Conservation (phyloP, 331 rosid genomes). For the Stylosanthes scabra region DNA sequence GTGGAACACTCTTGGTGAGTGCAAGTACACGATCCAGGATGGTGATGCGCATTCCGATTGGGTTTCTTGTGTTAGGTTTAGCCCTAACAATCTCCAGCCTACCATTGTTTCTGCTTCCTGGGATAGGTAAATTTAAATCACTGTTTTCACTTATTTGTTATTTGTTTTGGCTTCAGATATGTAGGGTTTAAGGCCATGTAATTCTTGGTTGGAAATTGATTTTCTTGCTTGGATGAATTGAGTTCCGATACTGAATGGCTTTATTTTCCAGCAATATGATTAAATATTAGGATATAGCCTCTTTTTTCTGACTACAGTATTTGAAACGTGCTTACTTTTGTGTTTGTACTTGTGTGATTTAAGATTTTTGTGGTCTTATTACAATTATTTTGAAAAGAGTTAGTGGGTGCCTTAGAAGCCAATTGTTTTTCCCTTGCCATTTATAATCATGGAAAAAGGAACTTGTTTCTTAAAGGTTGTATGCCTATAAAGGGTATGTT, state of each 20-base stretch:
- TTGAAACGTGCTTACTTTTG: too few relatives aligned
- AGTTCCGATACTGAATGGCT: background rate
- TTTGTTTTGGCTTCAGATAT: background rate
- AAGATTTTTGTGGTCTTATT: too few relatives aligned
- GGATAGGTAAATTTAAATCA: slow-evolving; percentile 26
- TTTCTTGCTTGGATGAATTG: background rate
- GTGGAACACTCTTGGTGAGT: slow-evolving; percentile 97
- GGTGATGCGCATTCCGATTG: slow-evolving; percentile 83
- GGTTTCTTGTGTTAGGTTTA: slow-evolving; percentile 91
- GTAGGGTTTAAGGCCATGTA: background rate
- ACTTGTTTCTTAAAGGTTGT: too few relatives aligned
- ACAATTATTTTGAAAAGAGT: too few relatives aligned
- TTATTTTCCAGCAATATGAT: background rate
- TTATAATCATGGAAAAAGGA: too few relatives aligned
- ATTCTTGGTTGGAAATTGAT: background rate
- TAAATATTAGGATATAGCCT: background rate
- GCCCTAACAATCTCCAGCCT: slow-evolving; percentile 76
- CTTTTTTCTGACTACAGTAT: too few relatives aligned
- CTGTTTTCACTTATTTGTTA: too few relatives aligned
- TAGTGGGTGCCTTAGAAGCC: too few relatives aligned
- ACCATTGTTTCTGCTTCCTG: slow-evolving; percentile 94
- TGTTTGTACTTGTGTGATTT: background rate
- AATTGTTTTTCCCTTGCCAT: too few relatives aligned
- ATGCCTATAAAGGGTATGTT: too few relatives aligned
- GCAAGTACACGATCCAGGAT: slow-evolving; percentile 91